Evolutionary conservation across 1,139 yeast genomes (phyloP).

Genomic region (Magnusiomyces ingens): DNA sequence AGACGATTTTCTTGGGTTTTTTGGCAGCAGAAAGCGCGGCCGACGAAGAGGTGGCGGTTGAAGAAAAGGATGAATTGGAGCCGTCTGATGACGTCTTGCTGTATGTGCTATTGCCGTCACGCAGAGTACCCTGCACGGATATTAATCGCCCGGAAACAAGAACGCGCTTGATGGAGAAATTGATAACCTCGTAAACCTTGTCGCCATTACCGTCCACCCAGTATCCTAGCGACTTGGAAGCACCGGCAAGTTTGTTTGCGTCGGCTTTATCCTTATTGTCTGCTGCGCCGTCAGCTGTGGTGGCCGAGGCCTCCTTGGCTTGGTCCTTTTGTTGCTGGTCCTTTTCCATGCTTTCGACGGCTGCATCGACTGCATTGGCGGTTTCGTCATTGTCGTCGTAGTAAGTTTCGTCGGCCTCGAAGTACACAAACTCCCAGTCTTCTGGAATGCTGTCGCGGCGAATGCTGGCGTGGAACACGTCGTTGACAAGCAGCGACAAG

Average conservation of each 20-base stretch:
- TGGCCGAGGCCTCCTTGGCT: neutral
- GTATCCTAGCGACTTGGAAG: conserved; percentile 60
- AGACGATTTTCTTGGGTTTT: conserved; percentile 4
- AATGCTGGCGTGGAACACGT: conserved; percentile 90
- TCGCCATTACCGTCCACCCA: conserved; percentile 76
- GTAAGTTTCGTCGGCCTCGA: conserved; percentile 52
- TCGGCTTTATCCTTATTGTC: conserved; percentile 7
- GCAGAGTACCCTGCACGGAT: conserved; percentile 62
- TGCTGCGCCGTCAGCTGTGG: neutral
- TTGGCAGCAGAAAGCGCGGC: neutral
- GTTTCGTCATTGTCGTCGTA: conserved; percentile 23
- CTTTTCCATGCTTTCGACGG: conserved; percentile 11
- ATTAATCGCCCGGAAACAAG: conserved; percentile 76
- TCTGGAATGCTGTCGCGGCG: conserved; percentile 76
- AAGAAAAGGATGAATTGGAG: neutral
- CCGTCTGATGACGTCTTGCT: neutral
- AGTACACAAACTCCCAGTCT: conserved; percentile 76
- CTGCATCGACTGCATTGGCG: conserved; percentile 18
- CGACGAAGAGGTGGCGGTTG: neutral
- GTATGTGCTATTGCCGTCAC: conserved; percentile 1
- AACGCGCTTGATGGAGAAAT: conserved; percentile 64
- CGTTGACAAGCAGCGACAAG: conserved; percentile 83
- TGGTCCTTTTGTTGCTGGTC: conserved; percentile 18
- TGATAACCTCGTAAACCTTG: conserved; percentile 72
- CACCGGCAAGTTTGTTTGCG: conserved; percentile 5